These are phyloP conservation scores for Cryptococcus wingfieldii DNA, from an alignment of 1,284 basidiomycete genomes.

Conservation along the genomic window DNA sequence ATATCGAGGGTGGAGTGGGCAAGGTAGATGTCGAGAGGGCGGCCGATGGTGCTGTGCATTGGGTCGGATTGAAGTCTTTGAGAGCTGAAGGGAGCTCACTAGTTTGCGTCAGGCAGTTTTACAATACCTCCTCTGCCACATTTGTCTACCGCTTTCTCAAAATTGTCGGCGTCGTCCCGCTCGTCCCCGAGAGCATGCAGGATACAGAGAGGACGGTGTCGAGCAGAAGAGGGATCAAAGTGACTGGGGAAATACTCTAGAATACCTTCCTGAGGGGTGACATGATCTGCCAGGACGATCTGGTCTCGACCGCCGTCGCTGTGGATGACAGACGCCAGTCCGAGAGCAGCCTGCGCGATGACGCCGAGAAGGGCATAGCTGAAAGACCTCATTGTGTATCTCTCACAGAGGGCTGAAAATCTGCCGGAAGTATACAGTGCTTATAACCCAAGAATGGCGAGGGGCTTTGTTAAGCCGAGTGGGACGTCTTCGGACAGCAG, in stretches of 20 bases:
- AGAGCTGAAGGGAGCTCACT: conserved; percentile 17
- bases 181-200: conserved; percentile 51
- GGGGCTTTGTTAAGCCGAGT: too few relatives aligned
- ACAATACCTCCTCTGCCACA: conserved; percentile 58
- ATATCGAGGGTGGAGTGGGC: conserved; percentile 56
- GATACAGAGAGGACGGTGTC: conserved; percentile 37
- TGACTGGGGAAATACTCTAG: neutral
- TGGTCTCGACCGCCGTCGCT: conserved; percentile 8
- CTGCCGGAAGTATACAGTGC: too few relatives aligned
- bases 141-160: conserved; percentile 53
- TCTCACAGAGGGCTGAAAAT: too few relatives aligned
- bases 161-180: conserved; percentile 52
- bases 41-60: conserved; percentile 13
- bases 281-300: conserved; percentile 1
- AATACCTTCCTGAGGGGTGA: too few relatives aligned
- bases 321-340: conserved; percentile 21
- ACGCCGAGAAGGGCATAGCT: too few relatives aligned
- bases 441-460: too few relatives aligned
- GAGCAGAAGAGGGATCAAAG: conserved; percentile 9
- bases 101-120: conserved; percentile 25
- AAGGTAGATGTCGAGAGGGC: conserved; percentile 43
- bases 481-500: too few relatives aligned
- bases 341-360: too few relatives aligned
- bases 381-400: neutral
- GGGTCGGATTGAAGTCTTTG: neutral